Percentiles rank a stretch among this genome's conserved stretches.
These are phyloP conservation scores for Sporothrix phasma DNA, from an alignment of 2,329 filamentous ascomycete genomes.

Conservation along the genomic window DNA sequence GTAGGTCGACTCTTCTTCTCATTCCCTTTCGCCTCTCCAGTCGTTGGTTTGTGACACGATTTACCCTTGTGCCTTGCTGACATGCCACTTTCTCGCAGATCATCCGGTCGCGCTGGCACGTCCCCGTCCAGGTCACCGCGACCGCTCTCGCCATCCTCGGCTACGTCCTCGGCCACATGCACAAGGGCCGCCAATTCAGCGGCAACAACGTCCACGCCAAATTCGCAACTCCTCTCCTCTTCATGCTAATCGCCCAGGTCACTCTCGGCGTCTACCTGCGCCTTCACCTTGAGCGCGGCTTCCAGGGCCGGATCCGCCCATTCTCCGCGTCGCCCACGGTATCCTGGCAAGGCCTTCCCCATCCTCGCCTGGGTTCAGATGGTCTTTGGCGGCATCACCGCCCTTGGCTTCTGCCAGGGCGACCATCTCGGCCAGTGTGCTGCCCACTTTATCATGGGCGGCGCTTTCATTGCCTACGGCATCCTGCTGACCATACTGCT, in stretches of 20 bases:
- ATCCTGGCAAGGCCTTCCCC: constrained; percentile 77
- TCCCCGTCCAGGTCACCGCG: constrained; percentile 71
- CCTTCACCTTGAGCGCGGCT: constrained; percentile 75
- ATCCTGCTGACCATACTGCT: constrained; percentile 78
- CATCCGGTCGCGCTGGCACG: constrained; percentile 84
- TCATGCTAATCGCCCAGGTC: constrained; percentile 67
- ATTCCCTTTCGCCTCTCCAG: neutral
- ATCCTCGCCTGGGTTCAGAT: constrained; percentile 86
- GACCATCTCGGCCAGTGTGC: constrained; percentile 88
- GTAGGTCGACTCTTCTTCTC: constrained; percentile 41
- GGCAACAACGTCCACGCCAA: constrained; percentile 64
- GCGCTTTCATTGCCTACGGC: constrained; percentile 90
- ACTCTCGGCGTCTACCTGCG: constrained; percentile 77
- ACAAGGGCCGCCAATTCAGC: constrained; percentile 79
- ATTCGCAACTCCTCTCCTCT: constrained; percentile 72
- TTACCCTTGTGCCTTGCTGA: neutral
- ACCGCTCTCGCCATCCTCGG: constrained; percentile 68
- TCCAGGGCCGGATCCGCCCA: constrained; percentile 62
- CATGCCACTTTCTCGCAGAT: constrained; percentile 46
- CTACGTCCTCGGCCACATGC: constrained; percentile 84
- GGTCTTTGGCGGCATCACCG: constrained; percentile 88
- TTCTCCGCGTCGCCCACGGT: constrained; percentile 64
- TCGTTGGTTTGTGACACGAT: no score
- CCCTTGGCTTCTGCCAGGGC: constrained; percentile 82
- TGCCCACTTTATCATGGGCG: constrained; percentile 98